Conservation (phyloP, 2,329 filamentous ascomycete genomes). For the Pseudogymnoascus pannorum region DNA sequence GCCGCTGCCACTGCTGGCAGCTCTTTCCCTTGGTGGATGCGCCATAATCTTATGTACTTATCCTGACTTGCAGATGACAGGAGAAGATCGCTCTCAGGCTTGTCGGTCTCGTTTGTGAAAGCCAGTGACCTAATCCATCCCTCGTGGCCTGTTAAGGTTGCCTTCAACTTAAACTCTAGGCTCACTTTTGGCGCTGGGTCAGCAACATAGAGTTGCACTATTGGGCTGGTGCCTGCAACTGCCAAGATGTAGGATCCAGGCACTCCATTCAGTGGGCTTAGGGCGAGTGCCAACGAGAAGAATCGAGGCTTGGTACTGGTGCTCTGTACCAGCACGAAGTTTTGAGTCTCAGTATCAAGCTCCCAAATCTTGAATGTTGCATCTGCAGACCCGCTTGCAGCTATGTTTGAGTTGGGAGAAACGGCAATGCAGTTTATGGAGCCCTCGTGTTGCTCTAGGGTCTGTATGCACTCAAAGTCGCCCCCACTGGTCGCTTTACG, state of each 20-base stretch:
- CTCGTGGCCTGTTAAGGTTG: conserved; percentile 81
- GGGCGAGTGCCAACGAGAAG: conserved; percentile 71
- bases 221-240: conserved; percentile 74
- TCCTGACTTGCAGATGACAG: conserved; percentile 94
- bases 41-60: conserved; percentile 93
- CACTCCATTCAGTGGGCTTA: conserved; percentile 49
- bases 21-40: conserved; percentile 64
- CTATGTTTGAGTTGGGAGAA: conserved; percentile 29
- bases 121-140: conserved; percentile 87
- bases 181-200: conserved; percentile 32
- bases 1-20: conserved; percentile 49
- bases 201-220: conserved; percentile 72
- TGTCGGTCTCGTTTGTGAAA: conserved; percentile 58
- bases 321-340: conserved; percentile 53
- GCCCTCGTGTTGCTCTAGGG: conserved; percentile 58
- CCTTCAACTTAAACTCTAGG: conserved; percentile 59
- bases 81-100: conserved; percentile 58
- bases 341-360: conserved; percentile 38
- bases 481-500: conserved; percentile 32
- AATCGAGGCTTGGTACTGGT: conserved; percentile 69
- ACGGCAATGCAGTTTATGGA: conserved; percentile 64
- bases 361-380: conserved; percentile 65
- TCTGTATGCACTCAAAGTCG: conserved; percentile 39
- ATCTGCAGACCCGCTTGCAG: conserved; percentile 78
- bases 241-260: conserved; percentile 60